Base-by-base conservation (phyloP, 2,329 filamentous ascomycete species). In the Allantophomopsis cytisporea region DNA sequence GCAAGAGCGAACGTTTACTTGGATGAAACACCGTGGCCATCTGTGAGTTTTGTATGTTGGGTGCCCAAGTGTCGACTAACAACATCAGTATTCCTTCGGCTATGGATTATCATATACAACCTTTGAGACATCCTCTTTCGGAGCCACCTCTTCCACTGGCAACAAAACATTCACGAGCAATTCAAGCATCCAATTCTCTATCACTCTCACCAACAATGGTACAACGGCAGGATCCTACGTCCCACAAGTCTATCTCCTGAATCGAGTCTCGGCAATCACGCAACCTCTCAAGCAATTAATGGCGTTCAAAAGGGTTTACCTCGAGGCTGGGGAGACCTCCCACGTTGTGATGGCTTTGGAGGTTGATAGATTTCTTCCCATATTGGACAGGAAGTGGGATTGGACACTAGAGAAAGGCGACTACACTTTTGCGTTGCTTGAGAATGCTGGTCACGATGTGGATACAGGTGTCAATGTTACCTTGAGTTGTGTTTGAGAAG, bases 201-300 rank as follows among this genome's bases (percentile, higher is more conserved):
- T 70, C 0, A 72, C 64, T 2, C 61, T 87, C 31, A 67, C 64
- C 41, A 86, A 87, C 63, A 71, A 64, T 5, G 81, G 81, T 23
- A 53, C 50, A 0, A 58, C 75, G 0, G 54, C 59, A 5, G 80
- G 80, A 15, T 74, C 77, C 41, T 76, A 82, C 48, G 72, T 83
- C 0, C 63, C 72, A 0, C 80, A 86, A 61, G 39, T 46, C 4
- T 67, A 68, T 41, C 47, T 60, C 5, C 47, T 67, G 4, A 52
- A 54, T 18, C 58, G 63, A 2, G 50, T 63, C 1, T 61, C 57
- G 2, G 54, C 55, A 2, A 59, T 64, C 14, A 58, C 61, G 12
- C 61, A 63, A 43, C 60, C 63, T 0, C 54, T 61, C 2, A 60
- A 55, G 41, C 63, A 67, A 45, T 54, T 68, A 4, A 57, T 66